phyloP scores from a whole-genome alignment of 1,284 basidiomycete genomes.

The Moesziomyces globuligerus region DNA sequence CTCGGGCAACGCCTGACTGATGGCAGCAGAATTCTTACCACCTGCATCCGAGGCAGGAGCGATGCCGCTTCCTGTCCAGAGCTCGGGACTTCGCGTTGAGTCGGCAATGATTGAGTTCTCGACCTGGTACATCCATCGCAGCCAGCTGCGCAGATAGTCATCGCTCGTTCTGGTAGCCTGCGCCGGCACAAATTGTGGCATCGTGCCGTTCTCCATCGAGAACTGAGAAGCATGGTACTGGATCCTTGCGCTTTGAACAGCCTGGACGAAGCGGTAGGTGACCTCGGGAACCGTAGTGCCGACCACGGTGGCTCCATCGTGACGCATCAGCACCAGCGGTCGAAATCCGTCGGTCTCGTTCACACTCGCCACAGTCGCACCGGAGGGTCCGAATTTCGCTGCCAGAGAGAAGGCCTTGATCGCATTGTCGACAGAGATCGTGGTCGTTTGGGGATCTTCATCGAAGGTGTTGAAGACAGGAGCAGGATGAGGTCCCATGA shows the following conservation, averaged over 20 bases:
- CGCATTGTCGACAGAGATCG: constrained; percentile 23
- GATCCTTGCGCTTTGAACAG: constrained; percentile 34
- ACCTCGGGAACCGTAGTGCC: constrained; percentile 31
- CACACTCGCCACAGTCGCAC: constrained; percentile 7
- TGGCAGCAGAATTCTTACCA: background rate
- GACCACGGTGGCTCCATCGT: constrained; percentile 37
- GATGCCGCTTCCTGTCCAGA: constrained; percentile 16
- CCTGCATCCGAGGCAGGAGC: constrained; percentile 1
- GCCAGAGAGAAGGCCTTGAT: constrained; percentile 29
- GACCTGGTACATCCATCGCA: constrained; percentile 39
- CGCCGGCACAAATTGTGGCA: constrained; percentile 21
- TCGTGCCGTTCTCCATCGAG: constrained; percentile 1
- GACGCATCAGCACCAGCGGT: constrained; percentile 46
- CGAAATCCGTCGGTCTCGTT: constrained; percentile 28
- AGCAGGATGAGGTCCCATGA: constrained; percentile 33
- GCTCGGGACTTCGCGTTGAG: constrained; percentile 25
- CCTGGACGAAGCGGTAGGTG: constrained; percentile 36
- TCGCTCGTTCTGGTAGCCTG: constrained; percentile 20
- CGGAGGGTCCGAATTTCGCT: constrained; percentile 17
- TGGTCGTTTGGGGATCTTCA: constrained; percentile 16
- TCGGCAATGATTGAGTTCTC: constrained; percentile 22
- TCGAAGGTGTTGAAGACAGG: constrained; percentile 33
- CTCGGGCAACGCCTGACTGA: background rate
- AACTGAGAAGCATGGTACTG: constrained; percentile 13
- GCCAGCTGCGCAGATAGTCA: constrained; percentile 36